Evolutionary conservation across 2,329 filamentous ascomycete genomes (phyloP).

Genomic region (Pestalotiopsis sp.): DNA sequence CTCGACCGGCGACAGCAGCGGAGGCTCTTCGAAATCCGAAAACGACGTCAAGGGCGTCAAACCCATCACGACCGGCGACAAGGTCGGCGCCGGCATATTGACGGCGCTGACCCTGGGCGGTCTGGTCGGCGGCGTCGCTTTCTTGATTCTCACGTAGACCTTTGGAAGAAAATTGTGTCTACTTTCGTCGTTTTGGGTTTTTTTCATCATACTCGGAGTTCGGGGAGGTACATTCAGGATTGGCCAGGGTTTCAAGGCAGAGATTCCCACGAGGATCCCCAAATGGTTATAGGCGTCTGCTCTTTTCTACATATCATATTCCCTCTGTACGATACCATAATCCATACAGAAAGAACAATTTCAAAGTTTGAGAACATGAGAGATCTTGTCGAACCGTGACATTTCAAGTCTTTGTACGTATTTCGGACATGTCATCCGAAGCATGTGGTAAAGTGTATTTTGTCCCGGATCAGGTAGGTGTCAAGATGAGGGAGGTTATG

Average conservation of each 20-base stretch:
- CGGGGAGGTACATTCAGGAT: background rate
- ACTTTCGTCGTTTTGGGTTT: background rate
- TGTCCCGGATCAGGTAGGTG: no score
- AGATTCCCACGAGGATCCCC: background rate
- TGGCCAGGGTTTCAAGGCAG: background rate
- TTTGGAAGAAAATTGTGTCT: background rate
- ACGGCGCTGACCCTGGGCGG: constrained; percentile 34
- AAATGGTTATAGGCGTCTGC: background rate
- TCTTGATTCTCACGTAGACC: background rate
- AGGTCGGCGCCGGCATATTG: constrained; percentile 43
- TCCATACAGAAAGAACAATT: background rate
- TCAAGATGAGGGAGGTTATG: no score
- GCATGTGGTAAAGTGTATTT: no score
- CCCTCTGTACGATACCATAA: background rate
- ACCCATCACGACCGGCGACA: constrained; percentile 38
- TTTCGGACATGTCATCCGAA: no score
- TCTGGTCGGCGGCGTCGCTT: constrained; percentile 4
- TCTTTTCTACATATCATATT: background rate
- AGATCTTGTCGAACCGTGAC: background rate
- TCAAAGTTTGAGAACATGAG: background rate
- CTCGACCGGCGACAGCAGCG: constrained; percentile 47
- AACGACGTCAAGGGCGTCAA: constrained; percentile 28
- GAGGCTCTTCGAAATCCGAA: constrained; percentile 39
- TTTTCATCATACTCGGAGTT: background rate
- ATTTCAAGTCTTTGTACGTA: no score